Evolutionary conservation across 768 basidiomycete species (phyloP).

Genomic region (Gloeopeniophorella convolvens): DNA sequence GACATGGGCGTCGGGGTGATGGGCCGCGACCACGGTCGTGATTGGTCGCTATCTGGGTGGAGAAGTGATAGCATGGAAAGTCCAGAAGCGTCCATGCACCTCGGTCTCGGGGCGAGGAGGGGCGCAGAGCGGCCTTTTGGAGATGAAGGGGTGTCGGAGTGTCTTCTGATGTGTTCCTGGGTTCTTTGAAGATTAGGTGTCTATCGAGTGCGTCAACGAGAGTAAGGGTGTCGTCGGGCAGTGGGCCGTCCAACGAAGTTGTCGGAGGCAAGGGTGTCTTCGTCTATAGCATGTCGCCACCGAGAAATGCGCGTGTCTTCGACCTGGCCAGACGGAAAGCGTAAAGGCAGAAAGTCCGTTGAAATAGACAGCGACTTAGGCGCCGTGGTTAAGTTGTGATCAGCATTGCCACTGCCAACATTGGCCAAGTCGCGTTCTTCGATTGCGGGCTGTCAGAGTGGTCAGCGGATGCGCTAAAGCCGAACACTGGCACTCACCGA

Average conservation of each 20-base stretch:
- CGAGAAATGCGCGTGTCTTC: too few species aligned
- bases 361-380: too few species aligned
- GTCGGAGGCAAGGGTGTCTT: background rate
- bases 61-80: background rate
- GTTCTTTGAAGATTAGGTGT: background rate
- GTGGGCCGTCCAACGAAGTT: background rate
- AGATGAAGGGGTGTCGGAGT: background rate
- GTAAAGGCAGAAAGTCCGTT: too few species aligned
- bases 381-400: too few species aligned
- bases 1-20: background rate
- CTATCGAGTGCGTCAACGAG: background rate
- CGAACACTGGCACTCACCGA: too few species aligned
- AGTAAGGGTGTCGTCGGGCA: background rate
- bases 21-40: background rate
- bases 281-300: too few species aligned
- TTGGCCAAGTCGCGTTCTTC: too few species aligned
- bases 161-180: too few species aligned
- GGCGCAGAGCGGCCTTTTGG: background rate
- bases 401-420: too few species aligned
- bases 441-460: too few species aligned
- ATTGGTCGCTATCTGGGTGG: background rate
- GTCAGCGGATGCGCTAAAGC: too few species aligned
- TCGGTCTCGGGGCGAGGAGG: background rate
- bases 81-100: background rate
- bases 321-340: too few species aligned